These are phyloP conservation scores for Porogramme epimiltina DNA, from an alignment of 1,284 basidiomycete species.

Conservation along the genomic window DNA sequence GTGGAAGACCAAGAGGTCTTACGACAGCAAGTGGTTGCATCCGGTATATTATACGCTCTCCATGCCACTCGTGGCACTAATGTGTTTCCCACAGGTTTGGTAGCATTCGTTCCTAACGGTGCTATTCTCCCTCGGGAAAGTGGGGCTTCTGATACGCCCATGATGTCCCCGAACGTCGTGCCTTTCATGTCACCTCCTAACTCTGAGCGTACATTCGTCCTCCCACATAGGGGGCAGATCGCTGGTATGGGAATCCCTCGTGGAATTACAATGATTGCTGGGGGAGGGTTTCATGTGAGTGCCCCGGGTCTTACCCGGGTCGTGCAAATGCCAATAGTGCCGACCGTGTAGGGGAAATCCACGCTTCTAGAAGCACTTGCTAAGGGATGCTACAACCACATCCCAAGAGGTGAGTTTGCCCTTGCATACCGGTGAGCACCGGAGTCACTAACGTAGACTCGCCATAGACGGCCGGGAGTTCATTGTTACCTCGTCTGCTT, in stretches of 20 bases:
- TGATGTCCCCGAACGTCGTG: conserved; percentile 11
- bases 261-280: conserved; percentile 25
- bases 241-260: conserved; percentile 22
- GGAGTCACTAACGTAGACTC: too few relatives aligned
- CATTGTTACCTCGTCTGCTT: conserved; percentile 17
- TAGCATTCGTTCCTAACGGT: conserved; percentile 26
- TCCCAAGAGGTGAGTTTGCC: conserved; percentile 19
- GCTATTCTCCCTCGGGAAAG: conserved; percentile 24
- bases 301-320: background rate
- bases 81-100: conserved; percentile 9
- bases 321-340: background rate
- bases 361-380: conserved; percentile 25
- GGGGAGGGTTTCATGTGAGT: conserved; percentile 26
- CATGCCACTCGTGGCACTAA: background rate
- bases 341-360: conserved; percentile 21
- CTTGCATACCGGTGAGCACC: too few relatives aligned
- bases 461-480: conserved; percentile 25
- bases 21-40: conserved; percentile 5
- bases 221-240: conserved; percentile 20
- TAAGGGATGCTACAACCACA: conserved; percentile 26
- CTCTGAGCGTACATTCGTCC: conserved; percentile 15
- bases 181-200: conserved; percentile 20
- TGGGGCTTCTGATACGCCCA: conserved; percentile 23
- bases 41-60: conserved; percentile 10
- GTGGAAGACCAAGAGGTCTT: conserved; percentile 25